phyloP scores from a whole-genome alignment of 2,329 filamentous ascomycete species.

The Aspergillus uvarum region DNA sequence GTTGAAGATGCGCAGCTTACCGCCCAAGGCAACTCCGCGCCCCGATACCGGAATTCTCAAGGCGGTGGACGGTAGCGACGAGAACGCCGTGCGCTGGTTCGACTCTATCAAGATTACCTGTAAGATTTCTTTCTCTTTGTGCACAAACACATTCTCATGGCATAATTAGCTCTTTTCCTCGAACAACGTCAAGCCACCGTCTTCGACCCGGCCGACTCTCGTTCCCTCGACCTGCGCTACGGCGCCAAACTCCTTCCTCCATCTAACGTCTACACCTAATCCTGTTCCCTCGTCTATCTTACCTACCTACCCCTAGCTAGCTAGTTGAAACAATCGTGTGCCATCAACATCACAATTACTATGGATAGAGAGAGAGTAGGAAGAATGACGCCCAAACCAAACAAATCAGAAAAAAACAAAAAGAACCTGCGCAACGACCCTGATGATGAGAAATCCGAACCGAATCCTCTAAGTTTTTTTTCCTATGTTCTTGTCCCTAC shows the following conservation, averaged over 20 bases:
- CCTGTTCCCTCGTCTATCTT: background rate
- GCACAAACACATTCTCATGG: background rate
- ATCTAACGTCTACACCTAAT: slow-evolving; percentile 25
- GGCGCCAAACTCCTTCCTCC: slow-evolving; percentile 37
- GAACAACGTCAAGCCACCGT: slow-evolving; percentile 39
- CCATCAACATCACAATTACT: background rate
- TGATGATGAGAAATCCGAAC: background rate
- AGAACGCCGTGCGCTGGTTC: slow-evolving; percentile 43
- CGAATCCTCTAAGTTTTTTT: too few species aligned
- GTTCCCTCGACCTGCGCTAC: slow-evolving; percentile 44
- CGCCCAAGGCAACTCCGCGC: slow-evolving; percentile 41
- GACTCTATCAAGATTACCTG: slow-evolving; percentile 42
- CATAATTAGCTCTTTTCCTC: slow-evolving; percentile 34
- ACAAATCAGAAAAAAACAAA: background rate
- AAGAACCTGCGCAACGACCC: background rate
- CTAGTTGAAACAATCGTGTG: background rate
- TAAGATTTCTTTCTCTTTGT: slow-evolving; percentile 26
- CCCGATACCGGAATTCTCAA: slow-evolving; percentile 41
- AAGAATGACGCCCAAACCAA: background rate
- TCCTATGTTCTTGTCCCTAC: background rate
- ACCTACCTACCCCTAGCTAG: background rate
- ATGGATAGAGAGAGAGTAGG: background rate
- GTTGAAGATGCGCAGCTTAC: slow-evolving; percentile 56
- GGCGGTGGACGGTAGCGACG: slow-evolving; percentile 40
- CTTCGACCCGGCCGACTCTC: slow-evolving; percentile 42